Conservation (phyloP, 805 yeast genomes). For the Candida jianshihensis region DNA sequence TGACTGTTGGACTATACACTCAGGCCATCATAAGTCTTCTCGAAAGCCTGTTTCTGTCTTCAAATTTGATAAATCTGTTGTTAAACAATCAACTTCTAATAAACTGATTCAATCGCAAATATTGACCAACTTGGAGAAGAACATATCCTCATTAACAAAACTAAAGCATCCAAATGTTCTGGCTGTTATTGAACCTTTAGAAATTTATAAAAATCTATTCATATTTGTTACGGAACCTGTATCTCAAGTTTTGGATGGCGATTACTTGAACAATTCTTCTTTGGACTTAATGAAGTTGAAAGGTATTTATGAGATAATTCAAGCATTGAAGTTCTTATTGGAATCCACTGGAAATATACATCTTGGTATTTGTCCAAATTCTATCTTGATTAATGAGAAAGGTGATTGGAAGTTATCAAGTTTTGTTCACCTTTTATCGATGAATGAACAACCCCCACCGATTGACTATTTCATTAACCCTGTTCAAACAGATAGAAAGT, state of each 20-base stretch:
- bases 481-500: slow-evolving; percentile 62
- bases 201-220: slow-evolving; percentile 72
- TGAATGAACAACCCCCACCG: slow-evolving; percentile 30
- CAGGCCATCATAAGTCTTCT: background rate
- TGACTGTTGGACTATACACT: slow-evolving; percentile 1
- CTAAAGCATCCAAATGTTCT: slow-evolving; percentile 86
- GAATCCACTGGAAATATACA: slow-evolving; percentile 69
- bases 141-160: slow-evolving; percentile 67
- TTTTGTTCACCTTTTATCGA: slow-evolving; percentile 39
- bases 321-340: slow-evolving; percentile 80
- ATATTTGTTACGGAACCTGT: slow-evolving; percentile 83
- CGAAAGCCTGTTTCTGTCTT: slow-evolving; percentile 1
- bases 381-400: slow-evolving; percentile 69
- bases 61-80: background rate
- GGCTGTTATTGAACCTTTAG: slow-evolving; percentile 81
- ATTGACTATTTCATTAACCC: slow-evolving; percentile 60
- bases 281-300: slow-evolving; percentile 36
- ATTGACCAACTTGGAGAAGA: background rate
- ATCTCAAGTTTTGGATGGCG: slow-evolving; percentile 38
- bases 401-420: slow-evolving; percentile 96
- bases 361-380: slow-evolving; percentile 68
- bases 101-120: background rate
- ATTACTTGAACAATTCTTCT: background rate
- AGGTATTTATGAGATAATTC: slow-evolving; percentile 72
- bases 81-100: background rate